A percentile compares a stretch with the other conserved stretches of the same genome.
These are phyloP conservation scores for Sporothrix schenckii DNA, from an alignment of 2,329 filamentous ascomycete genomes.

Conservation along the genomic window DNA sequence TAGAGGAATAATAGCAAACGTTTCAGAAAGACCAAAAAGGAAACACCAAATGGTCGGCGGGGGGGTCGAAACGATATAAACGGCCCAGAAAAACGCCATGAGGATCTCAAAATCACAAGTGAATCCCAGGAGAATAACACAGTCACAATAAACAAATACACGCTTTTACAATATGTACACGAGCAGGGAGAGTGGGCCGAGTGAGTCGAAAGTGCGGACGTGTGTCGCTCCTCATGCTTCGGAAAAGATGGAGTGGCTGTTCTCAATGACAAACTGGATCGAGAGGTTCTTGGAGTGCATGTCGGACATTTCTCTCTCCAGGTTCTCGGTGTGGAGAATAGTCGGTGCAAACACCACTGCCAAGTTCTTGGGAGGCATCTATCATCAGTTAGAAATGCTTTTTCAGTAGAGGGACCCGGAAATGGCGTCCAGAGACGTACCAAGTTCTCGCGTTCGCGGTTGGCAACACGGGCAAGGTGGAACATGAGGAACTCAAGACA, in stretches of 20 bases:
- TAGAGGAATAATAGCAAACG: background rate
- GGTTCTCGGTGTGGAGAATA: conserved; percentile 87
- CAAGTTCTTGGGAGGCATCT: conserved; percentile 96
- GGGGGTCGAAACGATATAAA: background rate
- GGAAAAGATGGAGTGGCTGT: conserved; percentile 79
- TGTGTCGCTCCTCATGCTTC: conserved; percentile 43
- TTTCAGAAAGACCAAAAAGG: background rate
- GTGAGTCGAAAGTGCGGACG: background rate
- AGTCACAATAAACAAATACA: background rate
- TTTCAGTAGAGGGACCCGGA: background rate
- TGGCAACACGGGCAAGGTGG: conserved; percentile 85
- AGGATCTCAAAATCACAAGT: background rate
- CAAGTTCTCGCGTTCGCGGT: conserved; percentile 80
- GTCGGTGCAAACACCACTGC: conserved; percentile 97
- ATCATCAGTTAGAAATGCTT: background rate
- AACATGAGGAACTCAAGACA: conserved; percentile 93
- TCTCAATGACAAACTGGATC: conserved; percentile 90
- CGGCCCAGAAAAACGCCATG: background rate
- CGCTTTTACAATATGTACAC: conserved; percentile 26
- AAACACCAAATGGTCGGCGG: background rate
- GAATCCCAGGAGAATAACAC: conserved; percentile 11
- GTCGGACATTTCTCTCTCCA: conserved; percentile 94
- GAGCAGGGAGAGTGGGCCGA: background rate
- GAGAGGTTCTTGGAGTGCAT: conserved; percentile 91
- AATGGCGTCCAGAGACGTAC: conserved; percentile 52